phyloP scores from a whole-genome alignment of 768 basidiomycete species.

The Nidularia pulvinata region DNA sequence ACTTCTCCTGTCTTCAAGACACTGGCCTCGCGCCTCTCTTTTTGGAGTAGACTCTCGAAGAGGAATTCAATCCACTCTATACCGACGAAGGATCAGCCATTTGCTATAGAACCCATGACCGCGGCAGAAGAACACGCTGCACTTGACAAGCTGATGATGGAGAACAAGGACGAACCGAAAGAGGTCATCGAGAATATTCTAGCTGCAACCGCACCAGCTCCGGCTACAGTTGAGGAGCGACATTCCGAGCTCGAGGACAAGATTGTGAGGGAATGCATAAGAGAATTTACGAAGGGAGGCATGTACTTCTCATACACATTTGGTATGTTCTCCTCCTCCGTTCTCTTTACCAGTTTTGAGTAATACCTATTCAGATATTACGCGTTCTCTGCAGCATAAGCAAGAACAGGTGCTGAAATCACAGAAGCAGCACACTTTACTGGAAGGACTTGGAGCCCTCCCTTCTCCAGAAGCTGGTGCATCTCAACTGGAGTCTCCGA shows the following conservation, averaged over 20 bases:
- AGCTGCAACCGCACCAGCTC: conserved; percentile 60
- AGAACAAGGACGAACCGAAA: conserved; percentile 42
- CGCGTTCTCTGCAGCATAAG: conserved; percentile 82
- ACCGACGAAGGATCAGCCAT: conserved; percentile 3
- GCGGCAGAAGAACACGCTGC: conserved; percentile 30
- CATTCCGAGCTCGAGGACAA: conserved; percentile 81
- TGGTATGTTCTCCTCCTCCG: conserved; percentile 41
- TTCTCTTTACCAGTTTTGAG: background rate
- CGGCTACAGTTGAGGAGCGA: conserved; percentile 61
- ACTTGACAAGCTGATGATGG: conserved; percentile 43
- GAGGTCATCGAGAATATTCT: conserved; percentile 60
- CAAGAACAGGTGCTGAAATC: conserved; percentile 61
- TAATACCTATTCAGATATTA: conserved; percentile 54
- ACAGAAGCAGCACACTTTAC: conserved; percentile 56
- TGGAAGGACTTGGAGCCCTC: conserved; percentile 60
- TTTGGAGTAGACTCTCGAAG: conserved; percentile 69
- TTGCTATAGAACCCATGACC: background rate
- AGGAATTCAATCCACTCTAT: conserved; percentile 21
- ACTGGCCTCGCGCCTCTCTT: conserved; percentile 66
- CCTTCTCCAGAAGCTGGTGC: conserved; percentile 22
- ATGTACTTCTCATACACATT: conserved; percentile 93
- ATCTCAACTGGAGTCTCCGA: conserved; percentile 11
- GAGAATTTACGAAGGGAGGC: conserved; percentile 77
- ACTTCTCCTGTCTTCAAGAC: conserved; percentile 57
- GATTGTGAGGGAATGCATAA: conserved; percentile 76